These are phyloP conservation scores for Xerocomellus chrysenteron DNA, from an alignment of 768 basidiomycete genomes.

Conservation along the genomic window DNA sequence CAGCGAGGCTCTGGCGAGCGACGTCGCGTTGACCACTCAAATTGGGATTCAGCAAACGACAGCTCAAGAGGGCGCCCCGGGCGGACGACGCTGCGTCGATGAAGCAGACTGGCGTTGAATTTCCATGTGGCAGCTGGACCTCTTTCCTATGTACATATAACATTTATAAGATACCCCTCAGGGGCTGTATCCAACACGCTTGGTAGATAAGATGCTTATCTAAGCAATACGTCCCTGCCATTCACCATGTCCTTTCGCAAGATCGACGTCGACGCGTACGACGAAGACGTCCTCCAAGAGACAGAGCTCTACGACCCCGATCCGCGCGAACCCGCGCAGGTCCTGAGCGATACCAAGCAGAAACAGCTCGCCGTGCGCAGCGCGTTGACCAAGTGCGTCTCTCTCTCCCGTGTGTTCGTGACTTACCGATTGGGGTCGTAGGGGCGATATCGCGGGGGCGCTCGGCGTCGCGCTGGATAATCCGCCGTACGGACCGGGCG, in stretches of 20 bases:
- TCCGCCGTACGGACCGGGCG: slow-evolving; percentile 84
- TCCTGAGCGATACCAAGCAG: slow-evolving; percentile 73
- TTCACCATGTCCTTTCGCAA: slow-evolving; percentile 71
- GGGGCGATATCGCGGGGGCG: slow-evolving; percentile 76
- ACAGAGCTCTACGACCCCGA: slow-evolving; percentile 87
- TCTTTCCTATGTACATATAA: neutral
- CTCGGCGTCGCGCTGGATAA: slow-evolving; percentile 68
- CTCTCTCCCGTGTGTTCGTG: neutral
- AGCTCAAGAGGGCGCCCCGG: neutral
- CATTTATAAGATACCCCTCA: too few species aligned
- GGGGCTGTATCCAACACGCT: too few species aligned
- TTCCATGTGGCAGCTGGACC: neutral
- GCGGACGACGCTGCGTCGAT: neutral
- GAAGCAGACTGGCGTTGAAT: neutral
- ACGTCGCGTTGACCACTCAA: slow-evolving; percentile 9
- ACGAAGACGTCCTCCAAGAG: slow-evolving; percentile 86
- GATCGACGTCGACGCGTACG: slow-evolving; percentile 91
- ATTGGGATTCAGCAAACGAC: neutral
- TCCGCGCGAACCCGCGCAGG: slow-evolving; percentile 71
- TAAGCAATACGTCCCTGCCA: neutral
- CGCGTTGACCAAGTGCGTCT: slow-evolving; percentile 67
- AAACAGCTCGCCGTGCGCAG: slow-evolving; percentile 71
- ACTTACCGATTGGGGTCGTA: slow-evolving; percentile 28
- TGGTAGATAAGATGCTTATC: neutral
- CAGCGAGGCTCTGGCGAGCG: neutral